Base-by-base conservation (phyloP, 2,329 filamentous ascomycete species). In the Penicillium brevicompactum region DNA sequence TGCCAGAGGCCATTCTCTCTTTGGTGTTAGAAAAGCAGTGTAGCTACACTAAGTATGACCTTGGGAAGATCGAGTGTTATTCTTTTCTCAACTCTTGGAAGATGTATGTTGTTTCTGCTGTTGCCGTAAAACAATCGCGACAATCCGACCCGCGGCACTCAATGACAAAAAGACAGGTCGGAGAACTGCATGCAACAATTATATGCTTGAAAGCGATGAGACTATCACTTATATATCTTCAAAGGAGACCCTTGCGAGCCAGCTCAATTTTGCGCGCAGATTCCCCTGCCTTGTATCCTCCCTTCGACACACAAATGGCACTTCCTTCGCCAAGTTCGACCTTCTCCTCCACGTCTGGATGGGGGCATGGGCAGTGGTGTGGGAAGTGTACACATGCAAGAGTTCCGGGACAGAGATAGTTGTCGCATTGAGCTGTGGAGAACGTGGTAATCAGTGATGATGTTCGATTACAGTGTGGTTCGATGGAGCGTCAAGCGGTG, bases 351-450 rank as follows among this genome's bases (percentile, higher is more conserved):
- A 89, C 80, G 8, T 80, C 76, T 1, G 89, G 87, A 78, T 89
- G 96, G 2, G 91, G 82, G 77, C 94, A 99, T 27, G 94, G 94
- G 75, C 94, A 99, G 76, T 99, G 94, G 73, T 97, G 93, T 1
- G 94, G 92, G 78, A 96, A 94, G 72, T 95, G 88, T 6, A 99
- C 94, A 78, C 94, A 99, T 34, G 92, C 90, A 57, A 99, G 84
- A 0, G 94, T 97, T 61, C 91, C 91, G 2, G 94, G 92, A 72
- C 94, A 99, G 52, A 99, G 87, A 73, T 97, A 99, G 65, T 93
- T 92, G 67, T 90, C 86, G 81, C 94, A 99, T 67, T 86, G 82
- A n/a, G 92, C 90, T 90, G 67, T 18, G 27, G 13, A 38, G 27
- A 51, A 31, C 50, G 74, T 70, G 56, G 62, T 55, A 34, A 68